phyloP scores from a whole-genome alignment of 139 green algal genomes.

The Ettlia oleoabundans region DNA sequence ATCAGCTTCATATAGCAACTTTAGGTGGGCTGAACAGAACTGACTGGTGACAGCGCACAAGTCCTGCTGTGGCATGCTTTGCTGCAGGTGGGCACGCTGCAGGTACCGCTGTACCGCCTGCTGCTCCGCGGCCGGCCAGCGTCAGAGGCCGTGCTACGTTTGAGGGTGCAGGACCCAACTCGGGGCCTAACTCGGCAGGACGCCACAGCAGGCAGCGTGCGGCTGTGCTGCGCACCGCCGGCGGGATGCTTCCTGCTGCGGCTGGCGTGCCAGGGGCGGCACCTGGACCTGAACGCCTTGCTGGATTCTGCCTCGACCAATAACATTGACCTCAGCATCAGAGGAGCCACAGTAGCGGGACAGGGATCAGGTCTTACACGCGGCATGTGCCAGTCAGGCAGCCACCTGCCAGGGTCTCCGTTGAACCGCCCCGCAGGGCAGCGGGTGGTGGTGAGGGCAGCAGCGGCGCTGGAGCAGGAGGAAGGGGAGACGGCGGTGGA shows the following conservation, averaged over 20 bases:
- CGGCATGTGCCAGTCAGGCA: too few relatives aligned
- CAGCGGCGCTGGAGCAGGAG: background rate
- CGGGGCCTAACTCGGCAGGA: background rate
- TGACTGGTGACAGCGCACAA: too few relatives aligned
- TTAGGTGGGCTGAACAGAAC: too few relatives aligned
- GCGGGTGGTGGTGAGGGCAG: background rate
- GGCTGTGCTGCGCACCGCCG: background rate
- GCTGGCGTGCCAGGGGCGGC: background rate
- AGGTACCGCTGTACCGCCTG: conserved; percentile 3
- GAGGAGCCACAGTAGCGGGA: too few relatives aligned
- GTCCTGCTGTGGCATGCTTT: background rate
- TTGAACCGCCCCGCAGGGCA: background rate
- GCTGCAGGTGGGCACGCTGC: conserved; percentile 22
- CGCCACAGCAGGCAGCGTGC: background rate
- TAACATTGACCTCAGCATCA: too few relatives aligned
- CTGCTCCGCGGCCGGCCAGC: conserved; percentile 4
- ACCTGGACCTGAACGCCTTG: background rate
- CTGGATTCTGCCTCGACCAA: too few relatives aligned
- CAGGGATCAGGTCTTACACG: too few relatives aligned
- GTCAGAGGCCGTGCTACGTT: background rate
- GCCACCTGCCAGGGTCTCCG: too few relatives aligned
- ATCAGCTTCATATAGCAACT: too few relatives aligned
- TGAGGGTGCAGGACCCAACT: background rate
- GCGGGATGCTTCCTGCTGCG: conserved; percentile 17
- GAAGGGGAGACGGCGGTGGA: background rate